A percentile compares a stretch with the other conserved stretches of the same genome.
phyloP scores from a whole-genome alignment of 225 moss, liverwort and hornwort species.

The Polytrichum formosum region DNA sequence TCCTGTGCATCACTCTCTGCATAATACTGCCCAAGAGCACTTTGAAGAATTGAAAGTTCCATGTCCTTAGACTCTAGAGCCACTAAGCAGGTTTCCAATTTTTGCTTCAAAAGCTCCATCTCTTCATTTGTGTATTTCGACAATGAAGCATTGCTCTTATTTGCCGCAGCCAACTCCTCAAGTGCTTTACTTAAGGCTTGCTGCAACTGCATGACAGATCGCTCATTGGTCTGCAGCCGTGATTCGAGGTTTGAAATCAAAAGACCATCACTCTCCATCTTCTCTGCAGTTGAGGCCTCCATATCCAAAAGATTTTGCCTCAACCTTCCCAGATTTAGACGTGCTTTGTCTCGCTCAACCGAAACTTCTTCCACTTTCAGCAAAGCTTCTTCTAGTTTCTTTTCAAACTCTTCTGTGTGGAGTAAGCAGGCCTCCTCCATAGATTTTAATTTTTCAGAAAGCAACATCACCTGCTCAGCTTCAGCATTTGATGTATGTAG shows the following conservation, averaged over 20 bases:
- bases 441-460: slow-evolving; percentile 55
- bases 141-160: slow-evolving; percentile 43
- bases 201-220: slow-evolving; percentile 63
- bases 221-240: slow-evolving; percentile 52
- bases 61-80: slow-evolving; percentile 85
- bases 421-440: slow-evolving; percentile 63
- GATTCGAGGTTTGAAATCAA: slow-evolving; percentile 84
- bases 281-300: slow-evolving; percentile 91
- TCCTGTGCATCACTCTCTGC: slow-evolving; percentile 98
- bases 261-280: slow-evolving; percentile 96
- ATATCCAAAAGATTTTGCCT: slow-evolving; percentile 91
- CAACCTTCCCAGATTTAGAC: slow-evolving; percentile 79
- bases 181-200: slow-evolving; percentile 66
- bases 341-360: slow-evolving; percentile 77
- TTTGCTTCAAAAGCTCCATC: slow-evolving; percentile 63
- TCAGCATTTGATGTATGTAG: too few relatives aligned
- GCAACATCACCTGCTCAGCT: slow-evolving; percentile 61
- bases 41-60: slow-evolving; percentile 95
- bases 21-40: slow-evolving; percentile 98
- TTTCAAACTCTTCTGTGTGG: slow-evolving; percentile 55
- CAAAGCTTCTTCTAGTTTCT: slow-evolving; percentile 48
- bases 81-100: slow-evolving; percentile 66
- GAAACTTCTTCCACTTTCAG: slow-evolving; percentile 49
- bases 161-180: slow-evolving; percentile 62
- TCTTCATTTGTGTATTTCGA: slow-evolving; percentile 59